phyloP scores from a whole-genome alignment of 2,329 filamentous ascomycete species.

The Conoideocrella luteorostrata region DNA sequence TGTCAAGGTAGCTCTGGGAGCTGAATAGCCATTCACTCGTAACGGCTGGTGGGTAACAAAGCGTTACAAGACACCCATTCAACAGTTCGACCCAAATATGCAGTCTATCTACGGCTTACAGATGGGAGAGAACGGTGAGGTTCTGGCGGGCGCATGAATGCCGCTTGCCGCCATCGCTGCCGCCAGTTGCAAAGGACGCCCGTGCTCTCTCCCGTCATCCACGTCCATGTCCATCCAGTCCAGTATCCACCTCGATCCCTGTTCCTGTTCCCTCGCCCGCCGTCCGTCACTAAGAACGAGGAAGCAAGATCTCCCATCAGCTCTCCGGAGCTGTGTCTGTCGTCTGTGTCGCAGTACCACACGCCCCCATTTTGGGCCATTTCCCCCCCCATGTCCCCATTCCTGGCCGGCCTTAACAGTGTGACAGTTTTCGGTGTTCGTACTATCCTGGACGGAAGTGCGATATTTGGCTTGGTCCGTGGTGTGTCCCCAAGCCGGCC shows the following conservation, averaged over 20 bases:
- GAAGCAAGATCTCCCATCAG: neutral
- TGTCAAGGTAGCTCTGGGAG: no score
- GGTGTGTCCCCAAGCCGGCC: neutral
- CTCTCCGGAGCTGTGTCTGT: neutral
- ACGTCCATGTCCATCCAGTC: neutral
- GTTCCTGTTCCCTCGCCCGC: neutral
- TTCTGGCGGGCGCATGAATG: neutral
- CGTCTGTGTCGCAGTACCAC: no score
- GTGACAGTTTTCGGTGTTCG: no score
- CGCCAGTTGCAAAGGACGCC: neutral
- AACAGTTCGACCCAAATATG: no score
- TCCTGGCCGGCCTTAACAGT: neutral
- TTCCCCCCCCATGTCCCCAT: slow-evolving; percentile 2
- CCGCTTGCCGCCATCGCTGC: slow-evolving; percentile 3
- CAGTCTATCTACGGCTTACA: no score
- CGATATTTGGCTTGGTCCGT: slow-evolving; percentile 1
- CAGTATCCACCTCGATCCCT: neutral
- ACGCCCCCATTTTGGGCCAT: neutral
- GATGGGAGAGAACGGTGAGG: no score
- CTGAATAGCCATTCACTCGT: no score
- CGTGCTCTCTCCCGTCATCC: slow-evolving; percentile 4
- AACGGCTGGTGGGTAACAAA: no score
- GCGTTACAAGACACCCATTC: no score
- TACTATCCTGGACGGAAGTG: neutral
- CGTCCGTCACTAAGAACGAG: neutral